A percentile compares a stretch with the other conserved stretches of the same genome.
phyloP scores from a whole-genome alignment of 352 stramenopile species.

The Phytophthora hybrid region DNA sequence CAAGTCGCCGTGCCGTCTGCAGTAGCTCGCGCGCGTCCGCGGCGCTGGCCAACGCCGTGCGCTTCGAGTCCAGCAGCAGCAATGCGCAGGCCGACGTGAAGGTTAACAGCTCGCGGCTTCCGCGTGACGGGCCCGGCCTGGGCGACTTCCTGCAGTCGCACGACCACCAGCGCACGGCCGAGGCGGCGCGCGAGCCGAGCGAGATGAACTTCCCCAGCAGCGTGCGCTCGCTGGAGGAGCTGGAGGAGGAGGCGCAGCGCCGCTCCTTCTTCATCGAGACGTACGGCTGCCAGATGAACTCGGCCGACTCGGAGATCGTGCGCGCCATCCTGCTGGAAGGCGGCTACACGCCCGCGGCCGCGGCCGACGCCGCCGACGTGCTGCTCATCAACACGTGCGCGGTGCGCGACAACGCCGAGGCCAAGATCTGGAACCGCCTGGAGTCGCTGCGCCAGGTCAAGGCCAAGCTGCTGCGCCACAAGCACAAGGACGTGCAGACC shows the following conservation, averaged over 20 bases:
- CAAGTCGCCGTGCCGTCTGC: slow-evolving; percentile 23
- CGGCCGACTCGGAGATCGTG: slow-evolving; percentile 98
- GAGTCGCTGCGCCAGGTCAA: slow-evolving; percentile 83
- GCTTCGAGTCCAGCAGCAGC: slow-evolving; percentile 44
- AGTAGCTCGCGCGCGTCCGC: neutral
- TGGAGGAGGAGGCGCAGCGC: slow-evolving; percentile 31
- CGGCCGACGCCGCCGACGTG: slow-evolving; percentile 90
- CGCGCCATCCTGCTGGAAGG: slow-evolving; percentile 91
- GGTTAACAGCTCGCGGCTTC: slow-evolving; percentile 49
- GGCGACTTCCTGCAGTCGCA: slow-evolving; percentile 73
- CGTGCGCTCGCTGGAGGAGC: slow-evolving; percentile 67
- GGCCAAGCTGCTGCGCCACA: slow-evolving; percentile 72
- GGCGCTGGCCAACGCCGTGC: slow-evolving; percentile 3
- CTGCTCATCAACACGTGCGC: slow-evolving; percentile 99
- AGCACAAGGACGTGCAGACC: slow-evolving; percentile 70
- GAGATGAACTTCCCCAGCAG: slow-evolving; percentile 77
- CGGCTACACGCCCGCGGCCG: slow-evolving; percentile 64
- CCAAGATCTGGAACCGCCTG: slow-evolving; percentile 93
- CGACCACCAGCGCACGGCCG: slow-evolving; percentile 36
- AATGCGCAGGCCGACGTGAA: slow-evolving; percentile 13
- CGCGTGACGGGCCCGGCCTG: slow-evolving; percentile 56
- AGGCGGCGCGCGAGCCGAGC: slow-evolving; percentile 53
- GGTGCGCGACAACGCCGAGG: slow-evolving; percentile 99
- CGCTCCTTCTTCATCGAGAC: slow-evolving; percentile 92
- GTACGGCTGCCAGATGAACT: slow-evolving; percentile 99